Conservation (phyloP, 2,329 filamentous ascomycete genomes). For the Pseudofabraea citricarpa region DNA sequence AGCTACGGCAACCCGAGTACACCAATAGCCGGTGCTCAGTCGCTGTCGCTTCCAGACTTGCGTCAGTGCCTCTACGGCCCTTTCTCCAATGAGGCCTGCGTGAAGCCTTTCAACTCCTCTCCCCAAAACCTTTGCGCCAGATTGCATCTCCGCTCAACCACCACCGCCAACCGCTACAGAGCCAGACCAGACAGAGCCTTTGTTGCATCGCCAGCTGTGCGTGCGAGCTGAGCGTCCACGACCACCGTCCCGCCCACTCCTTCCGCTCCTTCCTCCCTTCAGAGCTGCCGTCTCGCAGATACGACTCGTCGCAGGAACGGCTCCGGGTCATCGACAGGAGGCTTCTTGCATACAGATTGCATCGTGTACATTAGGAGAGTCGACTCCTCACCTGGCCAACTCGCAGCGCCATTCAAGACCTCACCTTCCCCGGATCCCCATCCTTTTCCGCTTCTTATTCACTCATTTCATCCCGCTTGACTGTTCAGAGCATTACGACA, state of each 20-base stretch:
- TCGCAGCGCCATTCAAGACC: no score
- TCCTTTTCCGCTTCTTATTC: no score
- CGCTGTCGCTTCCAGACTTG: not conserved
- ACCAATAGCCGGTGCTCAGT: not conserved
- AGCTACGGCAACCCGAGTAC: no score
- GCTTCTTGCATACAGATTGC: not conserved
- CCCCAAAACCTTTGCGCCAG: conserved; percentile 4
- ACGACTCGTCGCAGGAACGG: not conserved
- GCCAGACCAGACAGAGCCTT: not conserved
- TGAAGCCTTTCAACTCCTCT: not conserved
- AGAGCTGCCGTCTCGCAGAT: not conserved
- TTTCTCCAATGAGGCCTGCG: not conserved
- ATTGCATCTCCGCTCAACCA: not conserved
- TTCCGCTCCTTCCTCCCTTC: not conserved
- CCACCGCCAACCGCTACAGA: no score
- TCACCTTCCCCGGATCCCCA: not conserved
- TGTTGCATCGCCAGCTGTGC: not conserved
- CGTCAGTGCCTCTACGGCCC: not conserved
- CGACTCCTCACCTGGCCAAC: not conserved
- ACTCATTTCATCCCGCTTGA: no score
- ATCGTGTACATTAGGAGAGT: conserved; percentile 1
- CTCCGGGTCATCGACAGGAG: not conserved
- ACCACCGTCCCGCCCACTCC: not conserved
- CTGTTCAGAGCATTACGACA: not conserved
- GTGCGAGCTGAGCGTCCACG: not conserved